Evolutionary conservation across 345 rosid genomes (phyloP).

Genomic region (Lepidium sativum): DNA sequence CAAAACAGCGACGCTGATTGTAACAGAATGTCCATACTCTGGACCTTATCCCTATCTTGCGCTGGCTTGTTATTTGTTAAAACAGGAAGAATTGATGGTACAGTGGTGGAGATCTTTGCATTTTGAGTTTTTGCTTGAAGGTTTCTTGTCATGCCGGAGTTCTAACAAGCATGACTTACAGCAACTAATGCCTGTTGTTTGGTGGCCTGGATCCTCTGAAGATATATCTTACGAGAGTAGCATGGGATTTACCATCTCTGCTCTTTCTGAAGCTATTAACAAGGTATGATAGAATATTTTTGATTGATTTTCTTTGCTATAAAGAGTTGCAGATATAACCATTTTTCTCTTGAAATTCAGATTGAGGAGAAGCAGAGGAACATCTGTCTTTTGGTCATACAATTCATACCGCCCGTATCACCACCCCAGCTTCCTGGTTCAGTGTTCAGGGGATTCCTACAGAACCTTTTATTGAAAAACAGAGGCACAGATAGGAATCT

Average conservation of each 20-base stretch:
- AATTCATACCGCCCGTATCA: conserved; percentile 65
- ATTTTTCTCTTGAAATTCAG: conserved; percentile 35
- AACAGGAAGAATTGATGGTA: conserved; percentile 67
- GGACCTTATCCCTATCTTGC: conserved; percentile 89
- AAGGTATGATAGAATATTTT: conserved; percentile 41
- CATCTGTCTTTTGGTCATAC: conserved; percentile 85
- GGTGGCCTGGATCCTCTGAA: conserved; percentile 98
- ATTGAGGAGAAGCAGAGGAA: conserved; percentile 95
- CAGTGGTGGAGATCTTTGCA: conserved; percentile 78
- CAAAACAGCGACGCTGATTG: conserved; percentile 51
- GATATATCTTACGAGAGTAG: conserved; percentile 65
- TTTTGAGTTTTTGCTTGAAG: conserved; percentile 74
- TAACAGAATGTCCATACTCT: conserved; percentile 86
- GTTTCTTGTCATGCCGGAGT: conserved; percentile 67
- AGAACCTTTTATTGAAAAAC: conserved; percentile 75
- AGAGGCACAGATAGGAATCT: conserved; percentile 77
- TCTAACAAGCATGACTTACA: conserved; percentile 85
- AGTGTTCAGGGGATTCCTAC: conserved; percentile 75
- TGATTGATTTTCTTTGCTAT: not conserved
- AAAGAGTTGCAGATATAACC: not conserved
- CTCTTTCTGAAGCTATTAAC: conserved; percentile 65
- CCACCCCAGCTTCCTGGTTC: conserved; percentile 89
- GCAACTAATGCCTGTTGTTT: conserved; percentile 78
- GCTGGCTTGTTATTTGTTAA: conserved; percentile 71
- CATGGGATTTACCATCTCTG: conserved; percentile 68